These are phyloP conservation scores for Tylopilus cervinicoccineus DNA, from an alignment of 768 basidiomycete species.

Conservation along the genomic window DNA sequence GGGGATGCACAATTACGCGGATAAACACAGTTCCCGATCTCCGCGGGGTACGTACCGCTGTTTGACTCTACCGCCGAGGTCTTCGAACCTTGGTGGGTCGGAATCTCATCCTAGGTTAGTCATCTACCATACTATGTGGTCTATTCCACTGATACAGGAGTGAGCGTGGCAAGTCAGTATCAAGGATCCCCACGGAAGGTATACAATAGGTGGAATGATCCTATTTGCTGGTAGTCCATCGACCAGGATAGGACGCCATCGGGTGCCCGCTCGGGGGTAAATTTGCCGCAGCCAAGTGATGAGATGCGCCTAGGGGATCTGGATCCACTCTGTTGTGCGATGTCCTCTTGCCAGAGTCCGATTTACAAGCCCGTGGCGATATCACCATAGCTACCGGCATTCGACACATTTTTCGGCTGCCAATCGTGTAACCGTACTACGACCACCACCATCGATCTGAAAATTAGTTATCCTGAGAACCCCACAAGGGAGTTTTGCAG, in stretches of 20 bases:
- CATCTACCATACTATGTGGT: conserved; percentile 80
- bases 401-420: no score
- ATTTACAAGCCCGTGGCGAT: conserved; percentile 73
- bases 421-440: no score
- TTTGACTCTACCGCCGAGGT: conserved; percentile 74
- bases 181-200: conserved; percentile 19
- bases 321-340: conserved; percentile 66
- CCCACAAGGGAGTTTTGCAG: no score
- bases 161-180: conserved; percentile 57
- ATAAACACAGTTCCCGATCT: conserved; percentile 8
- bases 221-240: conserved; percentile 59
- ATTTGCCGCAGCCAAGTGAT: conserved; percentile 71
- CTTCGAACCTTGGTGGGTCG: no score
- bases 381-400: conserved; percentile 64
- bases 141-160: no score
- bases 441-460: no score
- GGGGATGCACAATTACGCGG: conserved; percentile 16
- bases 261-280: conserved; percentile 64
- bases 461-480: no score
- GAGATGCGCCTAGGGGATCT: conserved; percentile 67
- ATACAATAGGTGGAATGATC: conserved; percentile 65
- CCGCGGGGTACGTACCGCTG: conserved; percentile 46
- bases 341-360: conserved; percentile 62
- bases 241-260: conserved; percentile 68
- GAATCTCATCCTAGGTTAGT: conserved; percentile 68